phyloP scores from a whole-genome alignment of 257 asterid species.

The Plectranthus barbatus region DNA sequence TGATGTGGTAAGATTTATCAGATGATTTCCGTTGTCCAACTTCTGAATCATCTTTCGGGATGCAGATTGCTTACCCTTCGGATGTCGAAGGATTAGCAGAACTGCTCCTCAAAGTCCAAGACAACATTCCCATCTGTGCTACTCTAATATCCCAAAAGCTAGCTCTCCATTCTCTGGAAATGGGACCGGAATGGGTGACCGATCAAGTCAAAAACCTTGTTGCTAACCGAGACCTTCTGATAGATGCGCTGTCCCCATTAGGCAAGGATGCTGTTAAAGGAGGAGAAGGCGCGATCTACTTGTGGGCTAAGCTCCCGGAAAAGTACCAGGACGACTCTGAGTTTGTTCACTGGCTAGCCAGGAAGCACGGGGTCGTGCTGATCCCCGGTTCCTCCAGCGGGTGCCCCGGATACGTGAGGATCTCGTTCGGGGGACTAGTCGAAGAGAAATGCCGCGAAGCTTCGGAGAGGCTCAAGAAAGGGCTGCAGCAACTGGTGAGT shows the following conservation, averaged over 20 bases:
- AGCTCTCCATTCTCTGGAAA: conserved; percentile 68
- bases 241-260: conserved; percentile 69
- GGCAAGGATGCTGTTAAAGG: conserved; percentile 78
- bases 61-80: conserved; percentile 90
- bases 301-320: conserved; percentile 92
- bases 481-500: conserved; percentile 60
- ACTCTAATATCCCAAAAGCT: conserved; percentile 68
- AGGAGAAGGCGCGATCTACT: conserved; percentile 93
- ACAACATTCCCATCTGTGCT: conserved; percentile 97
- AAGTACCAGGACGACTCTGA: conserved; percentile 44
- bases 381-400: conserved; percentile 81
- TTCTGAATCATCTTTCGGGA: background rate
- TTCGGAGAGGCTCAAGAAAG: conserved; percentile 67
- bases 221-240: conserved; percentile 52
- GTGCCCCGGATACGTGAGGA: conserved; percentile 63
- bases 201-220: conserved; percentile 60
- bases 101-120: conserved; percentile 88
- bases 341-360: conserved; percentile 79
- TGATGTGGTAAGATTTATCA: too few relatives aligned
- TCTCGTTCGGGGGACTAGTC: conserved; percentile 71
- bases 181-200: conserved; percentile 84
- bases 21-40: too few relatives aligned
- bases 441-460: conserved; percentile 62
- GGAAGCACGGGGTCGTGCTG: conserved; percentile 54
- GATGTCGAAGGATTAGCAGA: conserved; percentile 66